phyloP scores from a whole-genome alignment of 441 rosid species.

The Jatropha multifida region DNA sequence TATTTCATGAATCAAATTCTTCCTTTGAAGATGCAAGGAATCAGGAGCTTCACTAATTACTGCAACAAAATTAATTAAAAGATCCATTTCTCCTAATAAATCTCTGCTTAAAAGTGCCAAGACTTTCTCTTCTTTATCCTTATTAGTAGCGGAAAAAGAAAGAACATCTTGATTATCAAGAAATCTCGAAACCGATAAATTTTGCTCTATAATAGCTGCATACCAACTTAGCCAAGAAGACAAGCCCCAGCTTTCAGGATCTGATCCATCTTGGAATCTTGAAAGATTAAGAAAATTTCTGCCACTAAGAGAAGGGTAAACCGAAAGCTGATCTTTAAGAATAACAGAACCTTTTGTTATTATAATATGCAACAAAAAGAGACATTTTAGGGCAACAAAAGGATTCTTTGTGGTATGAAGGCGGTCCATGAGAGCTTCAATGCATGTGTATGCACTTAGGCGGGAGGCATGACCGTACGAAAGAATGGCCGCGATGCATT shows the following conservation, averaged over 20 bases:
- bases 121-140: constrained; percentile 15
- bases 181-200: constrained; percentile 37
- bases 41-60: constrained; percentile 46
- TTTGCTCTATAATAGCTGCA: constrained; percentile 45
- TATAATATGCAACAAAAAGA: constrained; percentile 48
- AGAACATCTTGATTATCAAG: constrained; percentile 18
- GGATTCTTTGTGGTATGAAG: constrained; percentile 43
- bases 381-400: constrained; percentile 62
- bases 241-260: constrained; percentile 35
- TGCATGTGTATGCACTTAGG: constrained; percentile 34
- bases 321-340: constrained; percentile 43
- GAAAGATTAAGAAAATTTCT: constrained; percentile 50
- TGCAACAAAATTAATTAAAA: constrained; percentile 44
- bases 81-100: constrained; percentile 39
- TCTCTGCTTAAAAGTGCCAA: constrained; percentile 21
- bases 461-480: constrained; percentile 32
- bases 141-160: constrained; percentile 16
- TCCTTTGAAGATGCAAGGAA: constrained; percentile 42
- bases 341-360: constrained; percentile 35
- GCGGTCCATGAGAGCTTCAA: constrained; percentile 45
- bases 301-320: constrained; percentile 38
- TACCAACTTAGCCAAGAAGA: constrained; percentile 79
- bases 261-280: constrained; percentile 43
- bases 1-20: constrained; percentile 57
- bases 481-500: constrained; percentile 34